Conservation (phyloP, 73 alveolate species). For the Tetrahymena elliotti region DNA sequence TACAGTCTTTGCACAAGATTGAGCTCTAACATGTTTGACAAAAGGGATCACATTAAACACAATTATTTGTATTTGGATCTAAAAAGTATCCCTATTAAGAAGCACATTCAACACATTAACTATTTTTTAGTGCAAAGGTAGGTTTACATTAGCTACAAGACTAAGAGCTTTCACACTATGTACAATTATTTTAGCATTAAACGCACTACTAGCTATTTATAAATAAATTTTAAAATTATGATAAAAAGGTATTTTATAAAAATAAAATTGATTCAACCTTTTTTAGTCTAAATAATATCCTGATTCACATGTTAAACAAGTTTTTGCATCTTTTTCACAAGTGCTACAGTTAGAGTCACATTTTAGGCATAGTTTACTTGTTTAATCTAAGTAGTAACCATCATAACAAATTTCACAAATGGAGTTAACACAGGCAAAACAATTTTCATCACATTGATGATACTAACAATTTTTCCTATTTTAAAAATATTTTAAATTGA, state of each 20-base stretch:
- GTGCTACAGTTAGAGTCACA: no score
- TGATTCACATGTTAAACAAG: no score
- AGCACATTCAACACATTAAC: neutral
- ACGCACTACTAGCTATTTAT: neutral
- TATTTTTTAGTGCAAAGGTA: neutral
- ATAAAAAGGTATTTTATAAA: no score
- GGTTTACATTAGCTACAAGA: neutral
- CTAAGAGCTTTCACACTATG: neutral
- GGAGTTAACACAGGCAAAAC: no score
- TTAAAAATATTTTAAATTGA: no score
- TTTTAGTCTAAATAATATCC: no score
- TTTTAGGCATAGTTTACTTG: no score
- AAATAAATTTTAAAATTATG: neutral
- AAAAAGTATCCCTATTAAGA: neutral
- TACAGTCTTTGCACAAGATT: neutral
- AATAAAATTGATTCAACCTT: no score
- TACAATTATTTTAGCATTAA: neutral
- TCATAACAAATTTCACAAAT: neutral
- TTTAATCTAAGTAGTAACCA: neutral
- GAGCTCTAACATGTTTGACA: neutral
- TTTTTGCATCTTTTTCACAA: no score
- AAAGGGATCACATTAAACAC: neutral
- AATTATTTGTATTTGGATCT: neutral
- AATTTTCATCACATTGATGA: no score
- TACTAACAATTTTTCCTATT: no score